phyloP scores from a whole-genome alignment of 768 basidiomycete species.

The Trametes maxima region DNA sequence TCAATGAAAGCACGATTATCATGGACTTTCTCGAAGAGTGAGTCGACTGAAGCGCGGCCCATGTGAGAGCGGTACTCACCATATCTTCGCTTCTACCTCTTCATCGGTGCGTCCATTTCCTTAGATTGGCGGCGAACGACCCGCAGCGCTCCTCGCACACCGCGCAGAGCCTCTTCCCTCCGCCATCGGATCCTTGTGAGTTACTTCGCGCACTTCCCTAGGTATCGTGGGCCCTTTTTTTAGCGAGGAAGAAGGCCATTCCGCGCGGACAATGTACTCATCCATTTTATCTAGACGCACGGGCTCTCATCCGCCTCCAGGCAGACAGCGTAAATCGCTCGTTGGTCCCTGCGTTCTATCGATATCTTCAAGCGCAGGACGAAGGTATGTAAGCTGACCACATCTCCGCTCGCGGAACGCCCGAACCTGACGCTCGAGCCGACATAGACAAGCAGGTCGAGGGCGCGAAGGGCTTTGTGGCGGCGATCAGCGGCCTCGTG shows the following conservation, averaged over 20 bases:
- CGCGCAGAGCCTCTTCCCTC: slow-evolving; percentile 54
- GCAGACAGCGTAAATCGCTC: slow-evolving; percentile 65
- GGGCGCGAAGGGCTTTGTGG: slow-evolving; percentile 54
- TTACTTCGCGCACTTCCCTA: background rate
- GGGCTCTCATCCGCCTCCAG: slow-evolving; percentile 68
- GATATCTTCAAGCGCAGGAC: slow-evolving; percentile 73
- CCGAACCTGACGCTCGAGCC: background rate
- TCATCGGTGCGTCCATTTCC: background rate
- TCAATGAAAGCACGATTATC: slow-evolving; percentile 83
- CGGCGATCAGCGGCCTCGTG: slow-evolving; percentile 53
- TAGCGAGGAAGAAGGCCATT: background rate
- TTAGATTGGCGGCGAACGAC: slow-evolving; percentile 52
- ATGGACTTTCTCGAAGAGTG: slow-evolving; percentile 81
- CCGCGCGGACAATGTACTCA: background rate
- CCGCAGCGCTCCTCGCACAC: slow-evolving; percentile 38
- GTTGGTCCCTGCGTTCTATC: slow-evolving; percentile 73
- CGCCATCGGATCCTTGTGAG: slow-evolving; percentile 60
- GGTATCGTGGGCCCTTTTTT: background rate
- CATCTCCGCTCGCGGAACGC: background rate
- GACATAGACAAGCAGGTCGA: slow-evolving; percentile 47
- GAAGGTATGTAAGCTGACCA: slow-evolving; percentile 18
- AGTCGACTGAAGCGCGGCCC: background rate
- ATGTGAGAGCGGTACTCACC: background rate
- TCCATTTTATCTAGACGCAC: slow-evolving; percentile 51
- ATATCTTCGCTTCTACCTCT: background rate